A percentile compares a stretch with the other conserved stretches of the same genome.
phyloP scores from a whole-genome alignment of 2,329 filamentous ascomycete species.

The Hansfordia pulvinata region DNA sequence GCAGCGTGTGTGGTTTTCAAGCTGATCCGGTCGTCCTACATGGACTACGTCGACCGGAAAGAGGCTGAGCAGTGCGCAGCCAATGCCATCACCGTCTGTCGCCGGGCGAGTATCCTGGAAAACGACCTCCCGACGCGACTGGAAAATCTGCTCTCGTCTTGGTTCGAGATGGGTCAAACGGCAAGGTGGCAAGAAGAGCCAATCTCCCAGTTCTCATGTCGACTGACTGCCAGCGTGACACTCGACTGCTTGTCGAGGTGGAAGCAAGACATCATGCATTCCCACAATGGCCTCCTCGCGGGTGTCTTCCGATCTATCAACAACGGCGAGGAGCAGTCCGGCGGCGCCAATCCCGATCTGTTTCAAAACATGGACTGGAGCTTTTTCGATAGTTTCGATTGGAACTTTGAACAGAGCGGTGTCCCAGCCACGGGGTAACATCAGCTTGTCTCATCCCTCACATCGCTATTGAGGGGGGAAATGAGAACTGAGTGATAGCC shows the following conservation, averaged over 20 bases:
- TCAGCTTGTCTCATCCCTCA: too few species aligned
- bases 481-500: too few species aligned
- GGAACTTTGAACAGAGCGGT: too few species aligned
- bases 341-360: too few species aligned
- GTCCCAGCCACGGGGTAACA: too few species aligned
- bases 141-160: constrained; percentile 32
- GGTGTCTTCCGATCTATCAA: too few species aligned
- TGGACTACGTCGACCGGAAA: constrained; percentile 12
- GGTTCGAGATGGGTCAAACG: constrained; percentile 24
- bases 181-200: constrained; percentile 24
- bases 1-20: too few species aligned
- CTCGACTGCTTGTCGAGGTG: constrained; percentile 35
- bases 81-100: constrained; percentile 21
- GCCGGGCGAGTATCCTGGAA: constrained; percentile 30
- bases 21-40: constrained; percentile 29
- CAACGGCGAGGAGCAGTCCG: too few species aligned
- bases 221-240: constrained; percentile 32
- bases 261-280: constrained; percentile 23
- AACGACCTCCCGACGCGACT: constrained; percentile 32
- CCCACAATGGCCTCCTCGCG: too few species aligned
- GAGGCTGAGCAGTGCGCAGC: constrained; percentile 10
- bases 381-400: too few species aligned
- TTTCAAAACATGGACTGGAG: too few species aligned
- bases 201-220: constrained; percentile 26
- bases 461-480: too few species aligned